phyloP scores from a whole-genome alignment of 2,329 filamentous ascomycete genomes.

The Cadophora sp. region DNA sequence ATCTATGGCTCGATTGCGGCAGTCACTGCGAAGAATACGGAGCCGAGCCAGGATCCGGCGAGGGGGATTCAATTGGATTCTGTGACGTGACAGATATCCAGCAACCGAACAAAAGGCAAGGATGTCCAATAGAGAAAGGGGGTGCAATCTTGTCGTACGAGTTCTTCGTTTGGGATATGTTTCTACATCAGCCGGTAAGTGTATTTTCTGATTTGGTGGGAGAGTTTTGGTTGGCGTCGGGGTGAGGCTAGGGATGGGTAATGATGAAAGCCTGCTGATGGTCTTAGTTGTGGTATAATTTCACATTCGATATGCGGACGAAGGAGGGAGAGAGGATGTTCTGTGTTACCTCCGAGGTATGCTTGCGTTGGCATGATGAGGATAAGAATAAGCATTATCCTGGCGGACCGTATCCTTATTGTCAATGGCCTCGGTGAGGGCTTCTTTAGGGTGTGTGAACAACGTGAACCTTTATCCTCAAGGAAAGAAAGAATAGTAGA shows the following conservation, averaged over 20 bases:
- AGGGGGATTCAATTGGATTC: neutral
- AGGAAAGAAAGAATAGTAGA: too few relatives aligned
- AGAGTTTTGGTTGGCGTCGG: too few relatives aligned
- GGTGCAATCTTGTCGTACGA: neutral
- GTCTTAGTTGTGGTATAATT: neutral
- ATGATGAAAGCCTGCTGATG: neutral
- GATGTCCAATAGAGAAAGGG: slow-evolving; percentile 4
- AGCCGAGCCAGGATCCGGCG: neutral
- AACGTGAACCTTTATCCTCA: too few relatives aligned
- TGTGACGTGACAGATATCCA: neutral
- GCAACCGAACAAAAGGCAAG: slow-evolving; percentile 1
- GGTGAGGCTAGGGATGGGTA: too few relatives aligned
- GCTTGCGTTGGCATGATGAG: neutral
- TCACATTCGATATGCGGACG: neutral
- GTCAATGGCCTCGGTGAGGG: neutral
- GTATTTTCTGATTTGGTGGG: neutral
- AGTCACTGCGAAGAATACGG: slow-evolving; percentile 6
- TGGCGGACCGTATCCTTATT: neutral
- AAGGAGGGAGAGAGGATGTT: neutral
- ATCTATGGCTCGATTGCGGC: neutral
- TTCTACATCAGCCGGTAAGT: neutral
- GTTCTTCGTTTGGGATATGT: slow-evolving; percentile 4
- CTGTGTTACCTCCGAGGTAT: neutral
- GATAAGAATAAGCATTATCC: slow-evolving; percentile 5
- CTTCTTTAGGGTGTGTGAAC: too few relatives aligned